Base-by-base conservation (phyloP, 768 basidiomycete species). In the Lactifluus pinguis region DNA sequence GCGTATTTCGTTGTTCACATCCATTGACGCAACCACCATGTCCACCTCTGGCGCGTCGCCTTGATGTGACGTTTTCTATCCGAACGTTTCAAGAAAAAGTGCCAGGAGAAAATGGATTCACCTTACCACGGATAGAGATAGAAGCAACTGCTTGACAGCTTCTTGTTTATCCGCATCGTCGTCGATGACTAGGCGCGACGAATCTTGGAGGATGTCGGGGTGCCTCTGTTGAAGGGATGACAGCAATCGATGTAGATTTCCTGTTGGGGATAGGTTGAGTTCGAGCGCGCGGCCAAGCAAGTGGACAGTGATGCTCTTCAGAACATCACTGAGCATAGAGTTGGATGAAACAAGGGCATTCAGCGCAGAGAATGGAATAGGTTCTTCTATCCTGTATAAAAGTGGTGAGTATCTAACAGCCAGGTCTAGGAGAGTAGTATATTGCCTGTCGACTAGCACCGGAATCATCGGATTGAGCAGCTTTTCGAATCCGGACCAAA, bases 201-300 rank as follows among this genome's bases (percentile, higher is more conserved):
- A 72, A 5, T 71, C 68, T 34, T 77, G 76, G 51, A 90, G 74
- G 3, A 80, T 63, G 0, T 73, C 67, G 0, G 85, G 80, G 66
- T 88, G 76, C 19, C 87, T 82, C 65, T 91, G 91, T 55, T 87
- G 80, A 11, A 92, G 70, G 29, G 75, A 73, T 9, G 79, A 76
- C 41, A 93, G 75, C 0, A 89, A 67, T 14, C 42, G 62, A 14
- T 65, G 67, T 10, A 55, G 34, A n/a, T 49, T 58, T 11, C 38
- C 4, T 10, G 56, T 52, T n/a, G 51, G 39, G 5, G 50, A 52
- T 11, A 57, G 38, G 6, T 60, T 49, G 5, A 29, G 44, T 21
- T 61, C 39, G 14, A 67, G 49, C n/a, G 65, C 63, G 10, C 38
- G 60, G 17, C 30, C 36, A 7, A 73, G 62, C 8, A 69, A 56